A percentile compares a stretch with the other conserved stretches of the same genome.
These are phyloP conservation scores for Cytospora mali DNA, from an alignment of 2,329 filamentous ascomycete species.

Conservation along the genomic window DNA sequence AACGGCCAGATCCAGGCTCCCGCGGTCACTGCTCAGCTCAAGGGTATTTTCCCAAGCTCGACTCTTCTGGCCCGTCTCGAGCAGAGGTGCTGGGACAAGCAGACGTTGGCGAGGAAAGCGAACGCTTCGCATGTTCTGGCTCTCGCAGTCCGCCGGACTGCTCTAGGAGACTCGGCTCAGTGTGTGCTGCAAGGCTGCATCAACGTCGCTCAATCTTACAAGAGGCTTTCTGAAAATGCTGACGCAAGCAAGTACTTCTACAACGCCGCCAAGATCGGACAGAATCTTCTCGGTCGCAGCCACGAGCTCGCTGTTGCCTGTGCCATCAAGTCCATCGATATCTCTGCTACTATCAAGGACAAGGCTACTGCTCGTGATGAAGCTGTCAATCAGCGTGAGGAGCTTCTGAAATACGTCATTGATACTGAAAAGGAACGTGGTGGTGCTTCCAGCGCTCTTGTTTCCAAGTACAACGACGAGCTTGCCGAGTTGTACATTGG, in stretches of 20 bases:
- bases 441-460: conserved; percentile 24
- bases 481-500: conserved; percentile 29
- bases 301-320: conserved; percentile 26
- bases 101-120: conserved; percentile 25
- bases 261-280: conserved; percentile 27
- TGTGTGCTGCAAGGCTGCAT: conserved; percentile 26
- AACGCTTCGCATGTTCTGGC: conserved; percentile 25
- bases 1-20: conserved; percentile 23
- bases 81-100: conserved; percentile 29
- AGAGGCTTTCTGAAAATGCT: conserved; percentile 25
- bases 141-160: conserved; percentile 18
- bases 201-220: conserved; percentile 27
- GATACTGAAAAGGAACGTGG: conserved; percentile 29
- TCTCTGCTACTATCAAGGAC: conserved; percentile 23
- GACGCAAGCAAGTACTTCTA: conserved; percentile 29
- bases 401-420: conserved; percentile 29
- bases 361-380: conserved; percentile 25
- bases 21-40: conserved; percentile 19
- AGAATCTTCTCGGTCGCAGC: conserved; percentile 24
- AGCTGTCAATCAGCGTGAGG: conserved; percentile 29
- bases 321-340: conserved; percentile 25
- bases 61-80: conserved; percentile 27
- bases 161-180: conserved; percentile 25
- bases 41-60: conserved; percentile 26
- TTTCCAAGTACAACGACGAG: conserved; percentile 29